Conservation (phyloP, 345 rosid genomes). For the Mercurialis annua region DNA sequence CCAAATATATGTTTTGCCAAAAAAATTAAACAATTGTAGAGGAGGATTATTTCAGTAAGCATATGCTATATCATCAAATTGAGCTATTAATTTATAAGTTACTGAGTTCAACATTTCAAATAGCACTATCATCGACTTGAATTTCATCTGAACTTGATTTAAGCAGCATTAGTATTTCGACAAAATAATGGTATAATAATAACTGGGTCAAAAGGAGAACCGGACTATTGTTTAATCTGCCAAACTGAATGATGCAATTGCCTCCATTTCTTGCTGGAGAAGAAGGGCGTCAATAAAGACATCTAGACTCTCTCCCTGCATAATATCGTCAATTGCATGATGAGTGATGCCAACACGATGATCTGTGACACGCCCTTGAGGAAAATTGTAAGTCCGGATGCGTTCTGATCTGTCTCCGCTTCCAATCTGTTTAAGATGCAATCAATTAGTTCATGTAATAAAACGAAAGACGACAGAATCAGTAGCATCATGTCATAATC, state of each 20-base stretch:
- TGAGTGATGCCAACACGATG: conserved; percentile 86
- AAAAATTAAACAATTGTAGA: no score
- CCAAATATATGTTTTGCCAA: no score
- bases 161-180: no score
- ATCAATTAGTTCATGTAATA: conserved; percentile 11
- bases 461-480: conserved; percentile 2
- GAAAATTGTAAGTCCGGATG: conserved; percentile 87
- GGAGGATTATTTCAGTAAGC: no score
- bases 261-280: conserved; percentile 94
- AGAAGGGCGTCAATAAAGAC: conserved; percentile 81
- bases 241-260: conserved; percentile 73
- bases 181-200: no score
- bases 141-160: no score
- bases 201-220: no score
- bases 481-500: neutral
- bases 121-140: no score
- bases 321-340: conserved; percentile 67
- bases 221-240: no score
- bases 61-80: no score
- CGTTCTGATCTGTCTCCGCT: conserved; percentile 92
- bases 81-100: no score
- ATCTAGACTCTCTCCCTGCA: conserved; percentile 83
- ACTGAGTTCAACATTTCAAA: no score
- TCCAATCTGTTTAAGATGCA: conserved; percentile 60
- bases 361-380: conserved; percentile 88